Evolutionary conservation across 2,329 filamentous ascomycete species (phyloP).

Genomic region (Amphichorda felina): DNA sequence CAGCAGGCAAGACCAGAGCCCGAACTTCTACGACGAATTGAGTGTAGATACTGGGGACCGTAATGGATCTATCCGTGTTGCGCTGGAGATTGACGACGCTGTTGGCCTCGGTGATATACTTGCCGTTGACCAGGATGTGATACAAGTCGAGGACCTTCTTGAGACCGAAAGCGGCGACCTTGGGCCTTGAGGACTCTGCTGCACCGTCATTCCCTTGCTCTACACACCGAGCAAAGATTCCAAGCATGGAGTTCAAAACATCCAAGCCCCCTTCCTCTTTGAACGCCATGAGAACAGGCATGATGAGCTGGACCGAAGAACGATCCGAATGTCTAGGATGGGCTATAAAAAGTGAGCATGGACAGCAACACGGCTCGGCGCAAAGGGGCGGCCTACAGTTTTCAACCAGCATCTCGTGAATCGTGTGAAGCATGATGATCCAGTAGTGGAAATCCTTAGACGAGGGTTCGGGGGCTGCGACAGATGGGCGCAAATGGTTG

Average conservation of each 20-base stretch:
- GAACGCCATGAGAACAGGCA: constrained; percentile 77
- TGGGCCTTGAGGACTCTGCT: constrained; percentile 31
- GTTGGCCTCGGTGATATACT: constrained; percentile 67
- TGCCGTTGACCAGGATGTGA: constrained; percentile 61
- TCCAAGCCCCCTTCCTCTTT: constrained; percentile 69
- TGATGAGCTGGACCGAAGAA: constrained; percentile 43
- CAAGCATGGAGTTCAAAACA: constrained; percentile 59
- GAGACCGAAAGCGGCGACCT: constrained; percentile 46
- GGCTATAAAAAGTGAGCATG: constrained; percentile 11
- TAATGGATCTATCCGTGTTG: constrained; percentile 28
- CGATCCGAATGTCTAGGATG: constrained; percentile 34
- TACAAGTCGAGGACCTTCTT: constrained; percentile 82
- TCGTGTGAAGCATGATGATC: constrained; percentile 66
- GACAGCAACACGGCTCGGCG: neutral
- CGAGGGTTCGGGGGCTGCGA: constrained; percentile 31
- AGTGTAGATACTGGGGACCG: constrained; percentile 33
- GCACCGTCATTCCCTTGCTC: constrained; percentile 21
- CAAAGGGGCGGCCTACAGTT: constrained; percentile 24
- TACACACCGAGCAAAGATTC: constrained; percentile 40
- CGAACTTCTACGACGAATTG: constrained; percentile 85
- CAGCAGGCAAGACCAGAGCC: constrained; percentile 63
- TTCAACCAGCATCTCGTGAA: constrained; percentile 72
- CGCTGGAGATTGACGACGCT: constrained; percentile 36
- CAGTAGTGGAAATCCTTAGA: constrained; percentile 66
- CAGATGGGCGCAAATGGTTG: constrained; percentile 45